Percentiles rank a stretch among this genome's conserved stretches.
Evolutionary conservation across 768 basidiomycete species (phyloP).

Genomic region (Rubroboletus pulcherrimus): DNA sequence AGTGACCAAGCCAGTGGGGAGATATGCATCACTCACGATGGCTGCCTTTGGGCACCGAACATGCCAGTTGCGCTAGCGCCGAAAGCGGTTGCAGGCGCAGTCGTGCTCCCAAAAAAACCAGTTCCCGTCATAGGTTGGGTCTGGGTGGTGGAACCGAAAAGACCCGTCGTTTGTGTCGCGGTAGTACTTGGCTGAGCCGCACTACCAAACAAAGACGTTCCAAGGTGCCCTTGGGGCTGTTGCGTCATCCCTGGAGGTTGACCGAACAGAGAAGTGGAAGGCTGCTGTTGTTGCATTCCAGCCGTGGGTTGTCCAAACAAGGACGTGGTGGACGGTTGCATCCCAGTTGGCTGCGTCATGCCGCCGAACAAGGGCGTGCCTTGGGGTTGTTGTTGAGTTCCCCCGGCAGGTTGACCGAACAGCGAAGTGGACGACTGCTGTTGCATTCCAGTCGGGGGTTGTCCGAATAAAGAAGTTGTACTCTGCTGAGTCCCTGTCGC

Average conservation of each 20-base stretch:
- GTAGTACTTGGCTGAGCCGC: slow-evolving; percentile 15
- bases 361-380: slow-evolving; percentile 29
- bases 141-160: slow-evolving; percentile 20
- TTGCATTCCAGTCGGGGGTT: slow-evolving; percentile 33
- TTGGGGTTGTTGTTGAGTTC: slow-evolving; percentile 21
- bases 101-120: slow-evolving; percentile 28
- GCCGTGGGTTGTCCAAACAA: slow-evolving; percentile 30
- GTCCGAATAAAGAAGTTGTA: slow-evolving; percentile 22
- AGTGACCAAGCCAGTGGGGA: neutral
- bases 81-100: neutral
- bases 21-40: slow-evolving; percentile 23
- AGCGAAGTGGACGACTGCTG: slow-evolving; percentile 30
- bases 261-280: slow-evolving; percentile 35
- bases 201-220: slow-evolving; percentile 30
- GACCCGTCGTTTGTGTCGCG: slow-evolving; percentile 11
- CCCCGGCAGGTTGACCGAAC: slow-evolving; percentile 36
- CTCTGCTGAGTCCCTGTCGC: slow-evolving; percentile 15
- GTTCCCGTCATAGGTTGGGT: slow-evolving; percentile 16
- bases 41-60: slow-evolving; percentile 31
- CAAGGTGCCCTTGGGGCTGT: slow-evolving; percentile 28
- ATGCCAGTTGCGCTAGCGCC: slow-evolving; percentile 9
- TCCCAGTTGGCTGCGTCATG: slow-evolving; percentile 9
- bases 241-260: slow-evolving; percentile 25
- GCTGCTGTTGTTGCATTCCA: slow-evolving; percentile 35
- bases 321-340: slow-evolving; percentile 13